A percentile compares a stretch with the other conserved stretches of the same genome.
These are phyloP conservation scores for Colletotrichum orchidophilum DNA, from an alignment of 2,329 filamentous ascomycete species.

Conservation along the genomic window DNA sequence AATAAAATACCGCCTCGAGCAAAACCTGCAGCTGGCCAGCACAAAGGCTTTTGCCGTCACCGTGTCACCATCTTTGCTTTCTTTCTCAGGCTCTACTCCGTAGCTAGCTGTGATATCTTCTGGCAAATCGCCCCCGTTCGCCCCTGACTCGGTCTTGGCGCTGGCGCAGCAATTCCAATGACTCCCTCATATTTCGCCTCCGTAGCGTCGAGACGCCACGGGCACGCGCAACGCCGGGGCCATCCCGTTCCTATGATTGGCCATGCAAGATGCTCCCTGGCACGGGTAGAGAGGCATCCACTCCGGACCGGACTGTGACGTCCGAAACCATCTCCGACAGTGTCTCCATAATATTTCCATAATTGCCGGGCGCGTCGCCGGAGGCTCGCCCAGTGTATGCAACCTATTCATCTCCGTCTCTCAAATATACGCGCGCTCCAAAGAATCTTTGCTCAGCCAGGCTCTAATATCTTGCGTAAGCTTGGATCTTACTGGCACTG, in stretches of 20 bases:
- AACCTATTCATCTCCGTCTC: not conserved
- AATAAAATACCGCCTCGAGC: not conserved
- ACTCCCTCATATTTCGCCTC: not conserved
- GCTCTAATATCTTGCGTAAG: not conserved
- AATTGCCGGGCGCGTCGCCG: not conserved
- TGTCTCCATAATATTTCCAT: not conserved
- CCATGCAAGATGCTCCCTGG: not conserved
- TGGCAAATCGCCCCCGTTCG: not conserved
- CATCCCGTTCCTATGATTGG: not conserved
- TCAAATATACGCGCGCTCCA: not conserved
- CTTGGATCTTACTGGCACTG: not conserved
- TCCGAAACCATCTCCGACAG: not conserved
- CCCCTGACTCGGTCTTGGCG: slow-evolving; percentile 1
- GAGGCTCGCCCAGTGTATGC: not conserved
- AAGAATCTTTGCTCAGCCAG: not conserved
- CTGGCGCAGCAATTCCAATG: slow-evolving; percentile 4
- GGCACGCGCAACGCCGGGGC: not conserved
- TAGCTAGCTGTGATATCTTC: not conserved
- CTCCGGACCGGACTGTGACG: not conserved
- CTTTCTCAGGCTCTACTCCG: not conserved
- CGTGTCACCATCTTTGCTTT: too few species aligned
- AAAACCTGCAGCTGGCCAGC: not conserved
- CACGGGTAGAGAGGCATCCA: not conserved
- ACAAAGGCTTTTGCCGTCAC: not conserved
- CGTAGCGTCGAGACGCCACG: too few species aligned